Evolutionary conservation across 1,284 basidiomycete species (phyloP), one percentile per base, ranked within the genome.

Genomic region (Rhodotorula sp.): DNA sequence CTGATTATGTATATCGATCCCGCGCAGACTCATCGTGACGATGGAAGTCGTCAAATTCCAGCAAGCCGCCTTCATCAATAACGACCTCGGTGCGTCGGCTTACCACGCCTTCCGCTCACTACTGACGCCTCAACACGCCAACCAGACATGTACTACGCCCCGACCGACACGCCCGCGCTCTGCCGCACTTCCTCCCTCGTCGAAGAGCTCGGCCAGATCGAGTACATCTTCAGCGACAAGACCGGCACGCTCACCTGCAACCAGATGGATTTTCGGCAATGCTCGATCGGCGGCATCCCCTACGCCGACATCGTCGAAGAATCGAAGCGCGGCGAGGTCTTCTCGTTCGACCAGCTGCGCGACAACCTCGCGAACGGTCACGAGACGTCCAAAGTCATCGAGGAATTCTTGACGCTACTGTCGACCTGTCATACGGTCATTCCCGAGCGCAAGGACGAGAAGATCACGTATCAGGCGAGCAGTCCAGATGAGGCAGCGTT

Each of bases 41-140:
- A 98, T 99, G 90, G 96, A 99, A 82, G 90, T 99, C 36, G 96
- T 99, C 84, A 98, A 98, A 81, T 98, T 90, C 78, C 93, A 97
- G 81, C 96, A 98, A 82, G 94, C 96, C 0, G 89, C 90, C 60
- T 86, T 98, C 64, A 99, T 99, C 84, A 99, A 98, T 81, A 94
- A 88, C 47, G 96, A 99, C 81, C 76, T 82, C 44, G 73, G 71
- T 68, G 13, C 39, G 61, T 36, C 9, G 20, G 7, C 32, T 51
- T 44, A 8, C n/a, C 20, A 44, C 29, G 10, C 86, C 94, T 65
- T 91, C 94, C 81, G 94, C 93, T 91, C 11, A 4, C 29, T 17
- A n/a, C 48, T 36, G 13, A n/a, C 24, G 20, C 29, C 49, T 3
- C 39, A 8, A 10, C 10, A 22, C 15, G 11, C 6, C 47, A 1